Evolutionary conservation across 78 protist genomes (phyloP), one percentile per base, ranked within the genome.

Genomic region (Tieghemostelium lacteum): DNA sequence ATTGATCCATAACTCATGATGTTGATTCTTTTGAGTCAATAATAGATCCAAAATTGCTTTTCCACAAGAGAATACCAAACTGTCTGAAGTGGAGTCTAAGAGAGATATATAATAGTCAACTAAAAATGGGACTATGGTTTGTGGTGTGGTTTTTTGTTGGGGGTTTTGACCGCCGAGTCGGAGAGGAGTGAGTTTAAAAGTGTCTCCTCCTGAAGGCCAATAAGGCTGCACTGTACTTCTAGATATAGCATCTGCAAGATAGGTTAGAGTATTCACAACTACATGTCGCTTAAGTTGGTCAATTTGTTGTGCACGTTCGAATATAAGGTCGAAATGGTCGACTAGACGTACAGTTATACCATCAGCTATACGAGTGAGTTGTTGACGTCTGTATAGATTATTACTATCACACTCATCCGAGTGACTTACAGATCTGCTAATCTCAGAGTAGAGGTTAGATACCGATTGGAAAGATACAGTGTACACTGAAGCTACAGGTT

Each of bases 321-420:
- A 50, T 8, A 83, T n/a, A 24, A 60, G 7, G 45, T 83, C 91
- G 39, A 83, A 83, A 63, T 83, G 91, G 28, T 83, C 91, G 31
- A 83, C 55, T 24, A 83, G 75, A 20, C 58, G 52, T 6, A 39
- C 29, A 22, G 49, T 20, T n/a, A 83, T 63, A 36, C 66, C 31
- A 16, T 83, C 91, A 8, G 70, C 70, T 57, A 69, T 57, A n/a
- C 28, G n/a, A 6, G 64, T 10, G 12, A 83, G 50, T 22, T 31
- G 64, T 49, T 69, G 91, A 12, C 91, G 22, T 26, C 66, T 58
- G 45, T 28, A 58, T 22, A 57, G 14, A 45, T 72, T 58, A 26
- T 83, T 83, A n/a, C n/a, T n/a, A 34, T 83, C 91, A 33, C 66
- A 69, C 63, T 83, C 91, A 42, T 83, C 91, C 4, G 80, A 67